Conservation (phyloP, 768 basidiomycete genomes). For the Trametes sanguinea region DNA sequence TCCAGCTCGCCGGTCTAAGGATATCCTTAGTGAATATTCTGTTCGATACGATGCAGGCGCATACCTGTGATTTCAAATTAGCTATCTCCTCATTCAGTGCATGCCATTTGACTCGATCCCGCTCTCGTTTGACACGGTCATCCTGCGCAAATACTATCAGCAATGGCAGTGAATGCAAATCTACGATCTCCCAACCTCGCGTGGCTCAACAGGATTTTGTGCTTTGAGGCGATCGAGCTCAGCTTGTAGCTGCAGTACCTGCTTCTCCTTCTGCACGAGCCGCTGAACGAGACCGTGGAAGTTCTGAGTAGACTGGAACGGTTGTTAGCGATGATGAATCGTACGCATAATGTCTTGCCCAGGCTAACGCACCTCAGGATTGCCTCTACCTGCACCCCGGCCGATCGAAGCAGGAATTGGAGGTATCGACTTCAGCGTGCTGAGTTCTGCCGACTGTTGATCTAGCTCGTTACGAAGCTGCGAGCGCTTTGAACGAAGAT, state of each 20-base stretch:
- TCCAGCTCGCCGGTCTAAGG: slow-evolving; percentile 59
- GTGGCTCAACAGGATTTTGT: slow-evolving; percentile 55
- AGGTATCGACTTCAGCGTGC: slow-evolving; percentile 60
- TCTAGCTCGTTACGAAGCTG: slow-evolving; percentile 55
- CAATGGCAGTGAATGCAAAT: neutral
- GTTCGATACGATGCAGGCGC: slow-evolving; percentile 19
- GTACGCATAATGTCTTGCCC: neutral
- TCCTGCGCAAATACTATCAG: slow-evolving; percentile 44
- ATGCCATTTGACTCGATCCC: slow-evolving; percentile 74
- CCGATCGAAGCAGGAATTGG: slow-evolving; percentile 38
- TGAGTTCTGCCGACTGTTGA: slow-evolving; percentile 67
- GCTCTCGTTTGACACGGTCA: slow-evolving; percentile 72
- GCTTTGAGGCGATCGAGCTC: slow-evolving; percentile 67
- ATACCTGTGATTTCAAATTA: slow-evolving; percentile 67
- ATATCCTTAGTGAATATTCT: neutral
- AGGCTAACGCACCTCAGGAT: slow-evolving; percentile 51
- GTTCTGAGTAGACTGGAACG: slow-evolving; percentile 42
- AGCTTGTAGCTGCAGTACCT: slow-evolving; percentile 70
- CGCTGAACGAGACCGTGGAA: slow-evolving; percentile 78
- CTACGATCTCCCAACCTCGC: slow-evolving; percentile 56
- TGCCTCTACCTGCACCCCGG: slow-evolving; percentile 49
- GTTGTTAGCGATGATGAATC: neutral
- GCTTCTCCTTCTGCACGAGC: slow-evolving; percentile 82
- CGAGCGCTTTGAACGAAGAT: slow-evolving; percentile 43
- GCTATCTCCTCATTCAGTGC: slow-evolving; percentile 73